Evolutionary conservation across 116 monocot species (phyloP), one percentile per base, ranked within the genome.

Genomic region (Posidonia oceanica): DNA sequence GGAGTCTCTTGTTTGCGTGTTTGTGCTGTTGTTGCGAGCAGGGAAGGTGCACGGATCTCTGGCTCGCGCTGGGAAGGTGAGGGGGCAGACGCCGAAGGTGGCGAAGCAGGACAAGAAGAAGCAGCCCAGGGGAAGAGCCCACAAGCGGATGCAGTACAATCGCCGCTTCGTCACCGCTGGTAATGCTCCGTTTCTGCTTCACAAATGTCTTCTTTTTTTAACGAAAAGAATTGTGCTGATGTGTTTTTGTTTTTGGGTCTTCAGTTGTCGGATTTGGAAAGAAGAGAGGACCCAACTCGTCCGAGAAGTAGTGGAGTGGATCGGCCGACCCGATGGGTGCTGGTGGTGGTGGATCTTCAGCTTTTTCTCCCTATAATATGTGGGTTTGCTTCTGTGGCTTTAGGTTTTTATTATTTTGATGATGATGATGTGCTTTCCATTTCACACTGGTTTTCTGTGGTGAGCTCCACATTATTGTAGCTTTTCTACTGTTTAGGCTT

Each of bases 21-120:
- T 29, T 29, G 29, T 29, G 29, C 29, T 29, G 29, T 29, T 29
- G 29, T 29, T 42, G 42, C 8, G 17, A 12, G 54, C 72, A 93
- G 93, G 93, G 23, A 93, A 93, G 84, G 93, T 93, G 63, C 93
- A 93, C 72, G 93, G 93, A 83, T 93, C 93, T 42, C 71, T 93
- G 57, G 89, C 93, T 29, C 88, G 93, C 60, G 93, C 93, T 6
- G 93, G 93, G 6, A 93, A 93, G 93, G 93, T 93, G 61, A 73
- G 93, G 18, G 93, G 93, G 44, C 93, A 93, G 76, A 93, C 93
- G 54, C 93, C 93, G 58, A 93, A 93, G 84, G 89, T 89, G 42
- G 84, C 88, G 61, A 93, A 93, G 84, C 89, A 88, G 71, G 93
- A 93, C 72, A 88, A 88, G 84, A 93, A 93, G 89, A 88, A 93